Percentiles rank a stretch among this genome's conserved stretches.
These are phyloP conservation scores for Pseudotulostoma volvatum DNA, from an alignment of 495 filamentous ascomycete genomes.

Conservation along the genomic window DNA sequence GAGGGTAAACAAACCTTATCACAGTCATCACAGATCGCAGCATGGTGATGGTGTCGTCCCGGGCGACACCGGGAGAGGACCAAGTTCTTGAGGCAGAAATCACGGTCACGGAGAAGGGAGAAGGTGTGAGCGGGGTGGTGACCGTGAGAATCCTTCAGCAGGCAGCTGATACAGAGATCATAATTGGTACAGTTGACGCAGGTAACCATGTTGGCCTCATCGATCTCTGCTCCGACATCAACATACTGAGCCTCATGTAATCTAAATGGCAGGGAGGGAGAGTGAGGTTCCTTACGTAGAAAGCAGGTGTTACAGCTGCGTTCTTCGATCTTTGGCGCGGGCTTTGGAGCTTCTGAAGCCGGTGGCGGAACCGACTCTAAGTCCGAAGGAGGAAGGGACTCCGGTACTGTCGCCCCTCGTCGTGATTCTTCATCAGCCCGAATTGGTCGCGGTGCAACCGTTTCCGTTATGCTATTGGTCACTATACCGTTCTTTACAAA, in stretches of 20 bases:
- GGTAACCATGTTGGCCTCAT: slow-evolving; percentile 65
- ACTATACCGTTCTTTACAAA: slow-evolving; percentile 62
- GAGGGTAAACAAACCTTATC: slow-evolving; percentile 39
- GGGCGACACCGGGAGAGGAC: slow-evolving; percentile 49
- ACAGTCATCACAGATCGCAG: slow-evolving; percentile 88
- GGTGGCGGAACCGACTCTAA: slow-evolving; percentile 2
- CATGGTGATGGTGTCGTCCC: slow-evolving; percentile 70
- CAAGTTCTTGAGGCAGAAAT: slow-evolving; percentile 23
- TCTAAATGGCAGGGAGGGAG: neutral
- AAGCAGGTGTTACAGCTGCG: slow-evolving; percentile 93
- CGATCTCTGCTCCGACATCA: slow-evolving; percentile 36
- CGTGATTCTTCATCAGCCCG: slow-evolving; percentile 20
- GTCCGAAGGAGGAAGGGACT: slow-evolving; percentile 8
- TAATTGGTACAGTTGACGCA: slow-evolving; percentile 78
- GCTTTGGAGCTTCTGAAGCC: neutral
- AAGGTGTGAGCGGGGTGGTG: slow-evolving; percentile 88
- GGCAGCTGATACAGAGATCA: slow-evolving; percentile 78
- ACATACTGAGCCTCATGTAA: slow-evolving; percentile 3
- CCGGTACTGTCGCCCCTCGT: slow-evolving; percentile 1
- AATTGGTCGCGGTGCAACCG: slow-evolving; percentile 42
- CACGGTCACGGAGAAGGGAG: slow-evolving; percentile 20
- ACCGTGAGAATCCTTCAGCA: slow-evolving; percentile 60
- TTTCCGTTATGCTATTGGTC: slow-evolving; percentile 70
- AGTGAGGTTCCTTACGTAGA: slow-evolving; percentile 36
- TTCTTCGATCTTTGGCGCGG: slow-evolving; percentile 24